Evolutionary conservation across 257 asterid genomes (phyloP).

Genomic region (Nemophila menziesii): DNA sequence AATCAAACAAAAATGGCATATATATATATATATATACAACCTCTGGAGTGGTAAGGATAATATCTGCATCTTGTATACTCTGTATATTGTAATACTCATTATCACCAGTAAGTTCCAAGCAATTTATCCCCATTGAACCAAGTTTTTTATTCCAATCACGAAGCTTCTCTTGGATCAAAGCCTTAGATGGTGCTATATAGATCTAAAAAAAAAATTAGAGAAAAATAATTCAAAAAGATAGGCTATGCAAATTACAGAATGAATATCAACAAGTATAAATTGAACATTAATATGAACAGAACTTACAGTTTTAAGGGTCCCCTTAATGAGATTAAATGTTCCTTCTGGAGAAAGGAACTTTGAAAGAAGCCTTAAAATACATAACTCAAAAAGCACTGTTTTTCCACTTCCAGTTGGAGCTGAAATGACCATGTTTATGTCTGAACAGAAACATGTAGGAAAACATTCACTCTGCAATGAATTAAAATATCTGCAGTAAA

Average conservation of each 20-base stretch:
- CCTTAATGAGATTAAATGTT: conserved; percentile 46
- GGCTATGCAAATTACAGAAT: not conserved
- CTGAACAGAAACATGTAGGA: conserved; percentile 70
- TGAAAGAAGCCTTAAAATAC: conserved; percentile 92
- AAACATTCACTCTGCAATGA: conserved; percentile 96
- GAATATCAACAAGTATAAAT: not conserved
- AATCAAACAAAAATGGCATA: not conserved
- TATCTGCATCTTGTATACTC: conserved; percentile 82
- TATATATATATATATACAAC: conserved; percentile 29
- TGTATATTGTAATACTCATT: conserved; percentile 52
- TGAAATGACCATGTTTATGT: conserved; percentile 86
- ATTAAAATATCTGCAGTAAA: conserved; percentile 65
- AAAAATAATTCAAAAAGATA: not conserved
- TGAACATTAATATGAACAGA: conserved; percentile 2
- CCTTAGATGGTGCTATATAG: conserved; percentile 94
- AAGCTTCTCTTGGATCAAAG: conserved; percentile 90
- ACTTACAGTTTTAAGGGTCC: conserved; percentile 80
- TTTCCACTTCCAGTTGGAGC: conserved; percentile 99
- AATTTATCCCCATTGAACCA: conserved; percentile 62
- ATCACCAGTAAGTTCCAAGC: conserved; percentile 95
- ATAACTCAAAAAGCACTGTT: conserved; percentile 86
- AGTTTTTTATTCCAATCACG: conserved; percentile 79
- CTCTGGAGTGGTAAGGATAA: conserved; percentile 97
- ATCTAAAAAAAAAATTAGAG: conserved; percentile 32
- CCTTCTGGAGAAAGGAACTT: conserved; percentile 62